Evolutionary conservation across 495 filamentous ascomycete genomes (phyloP).

Genomic region (Penicillium verhagenii): DNA sequence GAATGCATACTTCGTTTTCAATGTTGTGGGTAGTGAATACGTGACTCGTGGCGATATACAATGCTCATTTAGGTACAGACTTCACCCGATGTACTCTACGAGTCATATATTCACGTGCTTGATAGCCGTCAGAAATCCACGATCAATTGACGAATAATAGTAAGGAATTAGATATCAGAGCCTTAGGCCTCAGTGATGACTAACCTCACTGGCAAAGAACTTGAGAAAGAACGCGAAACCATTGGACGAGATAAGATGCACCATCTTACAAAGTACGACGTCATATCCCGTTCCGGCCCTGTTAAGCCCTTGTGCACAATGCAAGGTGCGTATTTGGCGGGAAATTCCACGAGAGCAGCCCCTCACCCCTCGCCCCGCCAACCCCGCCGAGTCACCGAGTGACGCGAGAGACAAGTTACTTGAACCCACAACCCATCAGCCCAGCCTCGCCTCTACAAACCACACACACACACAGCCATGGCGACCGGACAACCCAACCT

Average conservation of each 20-base stretch:
- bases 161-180: not conserved
- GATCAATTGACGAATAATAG: not conserved
- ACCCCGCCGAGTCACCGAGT: not conserved
- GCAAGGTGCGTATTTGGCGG: not conserved
- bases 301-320: not conserved
- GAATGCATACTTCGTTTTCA: no score
- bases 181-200: not conserved
- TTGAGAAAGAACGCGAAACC: not conserved
- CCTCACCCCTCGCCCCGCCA: constrained; percentile 4
- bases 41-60: no score
- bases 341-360: constrained; percentile 1
- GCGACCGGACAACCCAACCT: constrained; percentile 67
- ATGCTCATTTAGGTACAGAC: no score
- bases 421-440: not conserved
- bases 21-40: no score
- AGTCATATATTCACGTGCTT: no score
- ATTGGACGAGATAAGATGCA: constrained; percentile 12
- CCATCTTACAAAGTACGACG: constrained; percentile 2
- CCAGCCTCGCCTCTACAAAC: constrained; percentile 3
- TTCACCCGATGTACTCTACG: no score
- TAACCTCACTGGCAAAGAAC: not conserved
- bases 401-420: not conserved
- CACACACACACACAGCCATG: constrained; percentile 34
- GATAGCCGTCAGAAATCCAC: not conserved
- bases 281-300: constrained; percentile 3